Evolutionary conservation across 1,284 basidiomycete species (phyloP).

Genomic region (Leccinum griseonigrum): DNA sequence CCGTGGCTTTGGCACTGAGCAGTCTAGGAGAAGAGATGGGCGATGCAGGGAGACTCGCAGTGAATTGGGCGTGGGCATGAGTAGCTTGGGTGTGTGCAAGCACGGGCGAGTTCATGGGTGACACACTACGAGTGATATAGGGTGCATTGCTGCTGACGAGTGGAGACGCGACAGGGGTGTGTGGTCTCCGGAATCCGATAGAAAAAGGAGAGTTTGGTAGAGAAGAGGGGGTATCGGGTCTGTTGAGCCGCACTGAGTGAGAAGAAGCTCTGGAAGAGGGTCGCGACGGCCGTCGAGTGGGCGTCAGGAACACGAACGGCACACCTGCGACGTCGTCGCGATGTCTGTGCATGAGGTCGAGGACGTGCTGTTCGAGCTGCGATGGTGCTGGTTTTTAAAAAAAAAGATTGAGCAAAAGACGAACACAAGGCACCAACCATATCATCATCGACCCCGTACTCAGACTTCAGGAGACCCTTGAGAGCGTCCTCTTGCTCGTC

Average conservation of each 20-base stretch:
- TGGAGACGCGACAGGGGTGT: conserved; percentile 73
- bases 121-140: conserved; percentile 60
- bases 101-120: conserved; percentile 68
- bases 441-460: conserved; percentile 72
- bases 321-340: conserved; percentile 79
- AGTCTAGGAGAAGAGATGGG: conserved; percentile 59
- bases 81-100: conserved; percentile 53
- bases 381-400: conserved; percentile 9
- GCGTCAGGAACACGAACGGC: conserved; percentile 77
- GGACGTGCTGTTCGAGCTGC: conserved; percentile 73
- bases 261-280: conserved; percentile 79
- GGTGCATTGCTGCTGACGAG: conserved; percentile 54
- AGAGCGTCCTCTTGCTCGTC: conserved; percentile 86
- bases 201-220: conserved; percentile 68
- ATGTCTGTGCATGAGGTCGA: conserved; percentile 86
- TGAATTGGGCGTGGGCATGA: conserved; percentile 53
- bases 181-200: conserved; percentile 69
- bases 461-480: conserved; percentile 69
- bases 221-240: conserved; percentile 73
- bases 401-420: conserved; percentile 12
- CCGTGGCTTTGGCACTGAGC: conserved; percentile 65
- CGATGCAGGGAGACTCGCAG: conserved; percentile 67
- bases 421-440: conserved; percentile 47
- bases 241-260: conserved; percentile 60
- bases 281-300: conserved; percentile 74